Evolutionary conservation across 2,329 filamentous ascomycete genomes (phyloP).

Genomic region (Orbilia javanica): DNA sequence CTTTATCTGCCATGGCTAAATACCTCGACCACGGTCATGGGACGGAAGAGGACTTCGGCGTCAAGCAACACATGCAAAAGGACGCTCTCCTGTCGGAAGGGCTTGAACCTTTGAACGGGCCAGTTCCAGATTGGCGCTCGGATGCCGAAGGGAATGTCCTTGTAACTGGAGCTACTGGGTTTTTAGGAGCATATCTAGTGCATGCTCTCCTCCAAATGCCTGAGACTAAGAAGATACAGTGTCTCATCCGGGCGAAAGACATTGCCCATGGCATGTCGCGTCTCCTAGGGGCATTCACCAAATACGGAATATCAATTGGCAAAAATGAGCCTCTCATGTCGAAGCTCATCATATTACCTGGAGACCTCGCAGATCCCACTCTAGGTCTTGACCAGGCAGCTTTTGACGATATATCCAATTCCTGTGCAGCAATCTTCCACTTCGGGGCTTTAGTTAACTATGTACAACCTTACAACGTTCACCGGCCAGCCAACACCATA

Average conservation of each 20-base stretch:
- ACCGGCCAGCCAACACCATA: conserved; percentile 22
- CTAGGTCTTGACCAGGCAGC: not conserved
- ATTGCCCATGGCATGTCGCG: conserved; percentile 17
- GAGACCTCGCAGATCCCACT: conserved; percentile 14
- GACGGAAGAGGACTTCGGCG: not conserved
- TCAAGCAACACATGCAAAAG: not conserved
- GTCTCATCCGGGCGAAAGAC: conserved; percentile 15
- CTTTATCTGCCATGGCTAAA: conserved; percentile 4
- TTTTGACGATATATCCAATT: conserved; percentile 3
- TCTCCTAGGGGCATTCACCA: conserved; percentile 1
- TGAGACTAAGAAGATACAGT: conserved; percentile 11
- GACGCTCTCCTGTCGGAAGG: conserved; percentile 6
- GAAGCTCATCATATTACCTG: conserved; percentile 8
- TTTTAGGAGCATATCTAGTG: conserved; percentile 17
- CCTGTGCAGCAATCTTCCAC: conserved; percentile 13
- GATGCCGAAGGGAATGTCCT: conserved; percentile 7
- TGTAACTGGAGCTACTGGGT: conserved; percentile 23
- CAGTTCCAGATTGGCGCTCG: conserved; percentile 23
- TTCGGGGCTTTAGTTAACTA: conserved; percentile 23
- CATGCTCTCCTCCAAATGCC: conserved; percentile 27
- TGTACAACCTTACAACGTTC: conserved; percentile 16
- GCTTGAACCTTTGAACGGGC: conserved; percentile 8
- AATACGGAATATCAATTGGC: not conserved
- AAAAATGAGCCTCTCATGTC: not conserved
- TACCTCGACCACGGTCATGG: not conserved